Base-by-base conservation (phyloP, 257 asterid species). In the Henckelia pumila region DNA sequence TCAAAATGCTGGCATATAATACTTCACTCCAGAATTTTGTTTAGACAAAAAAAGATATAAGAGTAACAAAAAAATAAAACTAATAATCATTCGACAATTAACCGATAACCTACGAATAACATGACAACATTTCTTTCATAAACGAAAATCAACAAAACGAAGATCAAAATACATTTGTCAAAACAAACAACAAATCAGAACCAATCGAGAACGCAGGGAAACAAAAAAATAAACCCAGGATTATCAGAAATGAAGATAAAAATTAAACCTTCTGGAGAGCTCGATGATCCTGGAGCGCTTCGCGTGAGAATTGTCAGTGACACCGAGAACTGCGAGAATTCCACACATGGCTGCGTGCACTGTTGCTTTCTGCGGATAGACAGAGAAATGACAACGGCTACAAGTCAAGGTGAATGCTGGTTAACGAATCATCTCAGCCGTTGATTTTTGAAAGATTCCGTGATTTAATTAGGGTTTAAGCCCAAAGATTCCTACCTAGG, bases 241-340 rank as follows among this genome's bases (percentile, higher is more conserved):
- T 40, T 5, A 11, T 4, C 52, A 5, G 6, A 30, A 70, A 22
- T 6, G n/a, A 65, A 56, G 33, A 32, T 29, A 17, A 50, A 52
- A 50, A 52, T 7, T 2, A 47, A 40, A 94, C 99, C 99, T 94
- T 79, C 96, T 79, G 21, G 99, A 94, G 8, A 94, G 96, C 70
- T 94, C 99, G 61, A 91, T 84, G 64, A 94, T 84, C 76, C 97
- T 71, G 65, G 97, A 80, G 61, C 99, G 92, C 71, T 83, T 94
- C 32, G 85, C 88, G 69, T 85, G 95, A 70, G 97, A 79, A 71
- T 77, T 84, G 66, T 90, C 95, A 7, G 78, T 80, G 76, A 90
- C 80, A 64, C 99, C 96, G 13, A 94, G 85, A 67, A 91, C 97
- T 6, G 99, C 99, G 8, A 94, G 96, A 50, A 94, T 94, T 71